A percentile compares a stretch with the other conserved stretches of the same genome.
Evolutionary conservation across 2,329 filamentous ascomycete genomes (phyloP).

Genomic region (Pleomassaria siparia): DNA sequence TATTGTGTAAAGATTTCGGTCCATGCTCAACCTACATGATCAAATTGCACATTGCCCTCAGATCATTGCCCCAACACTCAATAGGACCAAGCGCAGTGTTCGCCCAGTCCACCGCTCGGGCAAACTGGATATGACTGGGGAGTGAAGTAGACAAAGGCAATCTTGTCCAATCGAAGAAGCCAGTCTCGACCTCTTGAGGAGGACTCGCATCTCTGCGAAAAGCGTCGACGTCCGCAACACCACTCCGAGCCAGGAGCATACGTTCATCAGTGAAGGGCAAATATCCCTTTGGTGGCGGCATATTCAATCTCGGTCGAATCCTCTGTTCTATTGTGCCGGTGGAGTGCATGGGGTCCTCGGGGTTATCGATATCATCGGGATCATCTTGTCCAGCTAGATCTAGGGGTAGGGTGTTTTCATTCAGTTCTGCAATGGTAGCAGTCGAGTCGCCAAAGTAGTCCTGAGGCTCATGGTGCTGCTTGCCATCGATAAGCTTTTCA

Average conservation of each 20-base stretch:
- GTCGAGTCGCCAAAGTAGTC: conserved; percentile 48
- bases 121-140: conserved; percentile 72
- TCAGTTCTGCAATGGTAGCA: conserved; percentile 10
- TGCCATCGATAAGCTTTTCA: conserved; percentile 15
- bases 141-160: conserved; percentile 65
- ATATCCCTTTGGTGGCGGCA: conserved; percentile 25
- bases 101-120: conserved; percentile 71
- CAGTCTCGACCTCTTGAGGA: conserved; percentile 40
- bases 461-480: conserved; percentile 28
- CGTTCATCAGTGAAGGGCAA: conserved; percentile 43
- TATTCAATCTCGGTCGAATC: conserved; percentile 16
- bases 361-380: conserved; percentile 4
- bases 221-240: conserved; percentile 44
- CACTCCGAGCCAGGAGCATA: conserved; percentile 43
- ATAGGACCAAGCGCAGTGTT: conserved; percentile 74
- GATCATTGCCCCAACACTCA: conserved; percentile 68
- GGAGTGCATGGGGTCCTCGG: no score
- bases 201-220: conserved; percentile 35
- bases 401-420: conserved; percentile 15
- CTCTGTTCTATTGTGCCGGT: conserved; percentile 6
- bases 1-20: conserved; percentile 8
- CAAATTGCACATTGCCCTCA: conserved; percentile 77
- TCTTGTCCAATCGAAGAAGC: conserved; percentile 80
- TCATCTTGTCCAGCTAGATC: conserved; percentile 9
- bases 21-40: conserved; percentile 64